Conservation (phyloP, 768 basidiomycete species). For the Pleurotus sapidus region DNA sequence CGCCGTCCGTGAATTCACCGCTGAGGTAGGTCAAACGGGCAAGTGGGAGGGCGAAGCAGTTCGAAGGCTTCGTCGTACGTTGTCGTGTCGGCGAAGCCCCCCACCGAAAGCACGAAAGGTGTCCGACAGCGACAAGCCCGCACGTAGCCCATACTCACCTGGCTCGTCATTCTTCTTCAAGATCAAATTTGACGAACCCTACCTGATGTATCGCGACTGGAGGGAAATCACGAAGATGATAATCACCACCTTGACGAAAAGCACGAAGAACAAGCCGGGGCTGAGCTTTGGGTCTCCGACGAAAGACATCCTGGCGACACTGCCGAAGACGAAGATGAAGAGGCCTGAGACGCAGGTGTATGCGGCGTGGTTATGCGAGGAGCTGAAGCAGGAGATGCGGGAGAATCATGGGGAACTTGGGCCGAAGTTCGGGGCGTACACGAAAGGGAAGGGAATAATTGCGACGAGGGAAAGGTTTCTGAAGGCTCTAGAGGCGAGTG, state of each 20-base stretch:
- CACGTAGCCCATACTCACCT: conserved; percentile 60
- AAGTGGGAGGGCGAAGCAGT: conserved; percentile 82
- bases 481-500: conserved; percentile 51
- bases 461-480: conserved; percentile 78
- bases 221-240: conserved; percentile 86
- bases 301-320: conserved; percentile 24
- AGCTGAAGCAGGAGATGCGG: conserved; percentile 48
- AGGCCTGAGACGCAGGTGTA: conserved; percentile 79
- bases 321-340: conserved; percentile 68
- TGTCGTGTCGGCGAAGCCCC: conserved; percentile 54
- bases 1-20: conserved; percentile 73
- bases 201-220: conserved; percentile 99
- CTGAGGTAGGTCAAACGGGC: conserved; percentile 61
- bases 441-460: conserved; percentile 82
- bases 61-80: conserved; percentile 95
- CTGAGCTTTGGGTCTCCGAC: conserved; percentile 26
- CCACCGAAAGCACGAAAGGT: conserved; percentile 23
- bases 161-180: conserved; percentile 98
- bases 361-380: conserved; percentile 76
- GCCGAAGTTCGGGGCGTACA: conserved; percentile 57
- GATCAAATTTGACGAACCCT: conserved; percentile 98
- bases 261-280: not conserved
- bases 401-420: conserved; percentile 35
- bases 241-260: conserved; percentile 26
- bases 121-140: conserved; percentile 24